Evolutionary conservation across 306 rosid species (phyloP).

Genomic region (Carpinus viminea): DNA sequence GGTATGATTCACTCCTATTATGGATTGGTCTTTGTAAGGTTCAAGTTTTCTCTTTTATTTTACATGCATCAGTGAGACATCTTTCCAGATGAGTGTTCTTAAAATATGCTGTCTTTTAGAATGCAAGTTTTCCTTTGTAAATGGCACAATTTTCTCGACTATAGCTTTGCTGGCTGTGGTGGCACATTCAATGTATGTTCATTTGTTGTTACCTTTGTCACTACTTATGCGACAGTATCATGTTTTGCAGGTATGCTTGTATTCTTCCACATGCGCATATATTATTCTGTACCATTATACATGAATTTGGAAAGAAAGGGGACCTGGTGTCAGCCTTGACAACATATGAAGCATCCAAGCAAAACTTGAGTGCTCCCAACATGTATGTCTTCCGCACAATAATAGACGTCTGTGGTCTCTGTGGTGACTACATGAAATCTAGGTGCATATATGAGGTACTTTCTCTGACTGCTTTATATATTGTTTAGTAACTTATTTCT

Average conservation of each 20-base stretch:
- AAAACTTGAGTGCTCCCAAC: slow-evolving; percentile 48
- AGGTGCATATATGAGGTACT: slow-evolving; percentile 88
- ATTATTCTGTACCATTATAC: slow-evolving; percentile 60
- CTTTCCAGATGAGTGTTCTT: neutral
- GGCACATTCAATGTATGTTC: neutral
- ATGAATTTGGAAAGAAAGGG: slow-evolving; percentile 76
- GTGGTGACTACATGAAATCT: slow-evolving; percentile 75
- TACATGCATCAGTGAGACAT: slow-evolving; percentile 3
- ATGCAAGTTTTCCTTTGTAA: neutral
- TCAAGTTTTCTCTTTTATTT: slow-evolving; percentile 13
- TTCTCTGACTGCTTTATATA: slow-evolving; percentile 27
- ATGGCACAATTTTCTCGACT: neutral
- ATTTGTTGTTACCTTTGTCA: neutral
- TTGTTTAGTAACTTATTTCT: slow-evolving; percentile 21
- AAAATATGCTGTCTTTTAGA: neutral
- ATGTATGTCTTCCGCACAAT: slow-evolving; percentile 83
- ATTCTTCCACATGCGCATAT: slow-evolving; percentile 71
- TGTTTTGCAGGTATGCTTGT: slow-evolving; percentile 76
- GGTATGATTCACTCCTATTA: slow-evolving; percentile 52
- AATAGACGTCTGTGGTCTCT: slow-evolving; percentile 81
- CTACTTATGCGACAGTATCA: slow-evolving; percentile 22
- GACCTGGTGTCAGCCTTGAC: slow-evolving; percentile 69
- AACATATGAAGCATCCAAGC: slow-evolving; percentile 68
- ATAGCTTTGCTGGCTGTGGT: neutral
- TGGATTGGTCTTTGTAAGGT: slow-evolving; percentile 4